phyloP scores from a whole-genome alignment of 768 basidiomycete species.

The Mycena floridula region DNA sequence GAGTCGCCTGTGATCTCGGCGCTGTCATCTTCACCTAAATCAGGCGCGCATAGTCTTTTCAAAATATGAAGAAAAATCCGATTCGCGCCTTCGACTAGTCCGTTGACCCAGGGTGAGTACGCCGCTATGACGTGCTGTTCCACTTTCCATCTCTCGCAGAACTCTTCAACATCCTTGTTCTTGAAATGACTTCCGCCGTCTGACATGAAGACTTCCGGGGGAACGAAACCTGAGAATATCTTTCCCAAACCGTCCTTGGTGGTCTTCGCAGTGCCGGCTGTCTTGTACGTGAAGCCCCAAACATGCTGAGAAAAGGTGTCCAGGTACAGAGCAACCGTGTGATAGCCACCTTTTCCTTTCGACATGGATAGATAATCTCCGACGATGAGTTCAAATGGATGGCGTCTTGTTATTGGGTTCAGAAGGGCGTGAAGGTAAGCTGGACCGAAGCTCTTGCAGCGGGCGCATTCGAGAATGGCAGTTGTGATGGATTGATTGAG shows the following conservation, averaged over 20 bases:
- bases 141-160: neutral
- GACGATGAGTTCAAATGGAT: neutral
- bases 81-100: too few species aligned
- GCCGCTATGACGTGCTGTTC: neutral
- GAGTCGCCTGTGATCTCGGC: neutral
- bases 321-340: neutral
- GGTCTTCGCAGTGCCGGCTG: neutral
- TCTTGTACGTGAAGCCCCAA: neutral
- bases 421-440: neutral
- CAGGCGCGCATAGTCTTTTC: neutral
- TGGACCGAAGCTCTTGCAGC: too few species aligned
- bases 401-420: neutral
- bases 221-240: neutral
- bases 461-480: too few species aligned
- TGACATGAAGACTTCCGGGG: neutral
- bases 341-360: neutral
- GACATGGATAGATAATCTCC: neutral
- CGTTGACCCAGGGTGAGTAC: neutral
- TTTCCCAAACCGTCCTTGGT: neutral
- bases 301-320: neutral
- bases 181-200: too few species aligned
- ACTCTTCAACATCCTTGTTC: too few species aligned
- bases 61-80: neutral
- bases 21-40: neutral
- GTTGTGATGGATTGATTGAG: too few species aligned